Evolutionary conservation across 2,329 filamentous ascomycete genomes (phyloP), one percentile per base, ranked within the genome.

Genomic region (Epichloe coenophiala): DNA sequence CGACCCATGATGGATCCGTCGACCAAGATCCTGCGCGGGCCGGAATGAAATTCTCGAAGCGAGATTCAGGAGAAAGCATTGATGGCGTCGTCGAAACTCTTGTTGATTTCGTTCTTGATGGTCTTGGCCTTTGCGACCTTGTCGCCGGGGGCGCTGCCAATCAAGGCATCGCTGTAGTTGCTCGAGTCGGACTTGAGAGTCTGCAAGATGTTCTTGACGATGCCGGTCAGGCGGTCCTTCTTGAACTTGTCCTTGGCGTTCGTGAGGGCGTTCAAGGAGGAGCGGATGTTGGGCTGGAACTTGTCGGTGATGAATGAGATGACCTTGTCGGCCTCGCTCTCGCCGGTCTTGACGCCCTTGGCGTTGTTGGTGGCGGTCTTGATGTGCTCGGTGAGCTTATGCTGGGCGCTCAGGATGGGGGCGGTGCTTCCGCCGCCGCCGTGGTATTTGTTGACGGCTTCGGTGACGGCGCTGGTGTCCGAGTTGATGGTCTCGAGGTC

Each of bases 41-140:
- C 8, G 27, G 1, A 1, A 9, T 8, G 1, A 7, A 27, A 8
- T 27, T 1, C 0, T 8, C 7, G 2, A 8, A 27, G 23, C 23
- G 23, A 27, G 2, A 17, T 3, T 27, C 27, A 27, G 27, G 46
- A 46, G 23, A 45, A 52, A 5, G 13, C 19, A 5, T 15, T 9
- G 40, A 52, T 52, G 35, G 50, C 47, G n/a, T 38, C 21, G 6
- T 41, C 38, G 31, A 48, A 21, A 0, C 8, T 11, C 4, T 13
- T 4, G 12, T 8, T 21, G 46, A 52, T 52, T 0, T 37, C 36
- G 1, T 27, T n/a, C n/a, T 15, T n/a, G 19, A 43, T 5, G n/a
- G 0, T 12, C 37, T 47, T 13, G 15, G 50, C 46, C 31, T 38
- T 4, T 1, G 1, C 17, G 17, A 17, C 17, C 17, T 17, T 17